These are phyloP conservation scores for Pythium folliculosum DNA, from an alignment of 352 stramenopile species.

Conservation along the genomic window DNA sequence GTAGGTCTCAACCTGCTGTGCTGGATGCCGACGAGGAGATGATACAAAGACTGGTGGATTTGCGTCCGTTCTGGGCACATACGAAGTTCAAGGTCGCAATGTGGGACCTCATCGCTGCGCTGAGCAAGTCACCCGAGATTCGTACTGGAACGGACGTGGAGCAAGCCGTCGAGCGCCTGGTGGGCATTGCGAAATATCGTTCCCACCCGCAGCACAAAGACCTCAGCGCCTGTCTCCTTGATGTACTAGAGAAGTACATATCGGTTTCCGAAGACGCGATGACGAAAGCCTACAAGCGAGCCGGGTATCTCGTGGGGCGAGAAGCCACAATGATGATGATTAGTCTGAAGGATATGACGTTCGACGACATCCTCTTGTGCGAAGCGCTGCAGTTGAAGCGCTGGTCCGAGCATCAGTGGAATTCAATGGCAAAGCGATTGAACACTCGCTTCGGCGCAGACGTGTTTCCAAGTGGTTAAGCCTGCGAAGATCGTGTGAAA, in stretches of 20 bases:
- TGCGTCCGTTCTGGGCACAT: not conserved
- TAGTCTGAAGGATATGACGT: not conserved
- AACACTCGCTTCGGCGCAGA: not conserved
- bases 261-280: not conserved
- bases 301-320: not conserved
- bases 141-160: not conserved
- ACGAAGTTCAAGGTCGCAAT: not conserved
- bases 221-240: not conserved
- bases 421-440: not conserved
- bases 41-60: not conserved
- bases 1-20: not conserved
- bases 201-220: not conserved
- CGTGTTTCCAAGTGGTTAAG: not conserved
- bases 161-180: not conserved
- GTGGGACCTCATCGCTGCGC: not conserved
- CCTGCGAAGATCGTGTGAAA: not conserved
- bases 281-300: not conserved
- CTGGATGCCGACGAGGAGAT: not conserved
- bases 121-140: not conserved
- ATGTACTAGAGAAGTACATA: not conserved
- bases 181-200: not conserved
- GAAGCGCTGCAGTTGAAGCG: not conserved
- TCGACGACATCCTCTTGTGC: not conserved
- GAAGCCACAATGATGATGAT: not conserved
- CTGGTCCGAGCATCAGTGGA: not conserved